Conservation (phyloP, 805 yeast species). For the Wickerhamiella vanderwaltii region DNA sequence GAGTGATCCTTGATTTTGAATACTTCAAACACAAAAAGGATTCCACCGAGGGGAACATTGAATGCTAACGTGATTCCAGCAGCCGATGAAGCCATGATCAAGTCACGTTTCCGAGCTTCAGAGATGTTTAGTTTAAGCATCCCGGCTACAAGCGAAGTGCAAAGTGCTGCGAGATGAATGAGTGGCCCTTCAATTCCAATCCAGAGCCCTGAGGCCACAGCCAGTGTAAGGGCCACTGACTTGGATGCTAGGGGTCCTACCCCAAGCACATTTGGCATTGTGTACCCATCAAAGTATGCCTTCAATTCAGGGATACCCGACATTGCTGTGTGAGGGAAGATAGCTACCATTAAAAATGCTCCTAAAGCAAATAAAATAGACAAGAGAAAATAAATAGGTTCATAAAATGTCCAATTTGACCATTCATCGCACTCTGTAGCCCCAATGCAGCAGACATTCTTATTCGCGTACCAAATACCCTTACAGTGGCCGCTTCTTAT, state of each 20-base stretch:
- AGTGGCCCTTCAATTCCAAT: conserved; percentile 81
- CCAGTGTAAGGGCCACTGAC: conserved; percentile 44
- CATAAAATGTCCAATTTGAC: conserved; percentile 23
- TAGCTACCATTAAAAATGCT: conserved; percentile 24
- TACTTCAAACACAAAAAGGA: conserved; percentile 55
- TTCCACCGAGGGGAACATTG: conserved; percentile 82
- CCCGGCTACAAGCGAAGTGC: conserved; percentile 26
- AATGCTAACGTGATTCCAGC: conserved; percentile 79
- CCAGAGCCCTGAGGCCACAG: conserved; percentile 69
- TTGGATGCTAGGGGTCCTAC: conserved; percentile 42
- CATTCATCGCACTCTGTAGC: conserved; percentile 10
- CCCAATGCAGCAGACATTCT: conserved; percentile 7
- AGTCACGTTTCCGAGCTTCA: conserved; percentile 39
- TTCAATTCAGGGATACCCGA: conserved; percentile 71
- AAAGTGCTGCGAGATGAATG: conserved; percentile 57
- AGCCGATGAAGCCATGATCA: conserved; percentile 64
- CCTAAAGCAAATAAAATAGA: conserved; percentile 34
- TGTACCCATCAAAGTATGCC: conserved; percentile 53
- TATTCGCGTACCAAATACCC: conserved; percentile 12
- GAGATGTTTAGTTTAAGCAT: conserved; percentile 8
- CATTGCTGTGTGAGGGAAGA: conserved; percentile 32
- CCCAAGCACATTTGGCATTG: conserved; percentile 42
- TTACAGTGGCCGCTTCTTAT: conserved; percentile 10
- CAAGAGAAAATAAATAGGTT: conserved; percentile 30
- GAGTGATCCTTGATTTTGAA: conserved; percentile 34